phyloP scores from a whole-genome alignment of 2,329 filamentous ascomycete genomes.

The Diplodia corticola region DNA sequence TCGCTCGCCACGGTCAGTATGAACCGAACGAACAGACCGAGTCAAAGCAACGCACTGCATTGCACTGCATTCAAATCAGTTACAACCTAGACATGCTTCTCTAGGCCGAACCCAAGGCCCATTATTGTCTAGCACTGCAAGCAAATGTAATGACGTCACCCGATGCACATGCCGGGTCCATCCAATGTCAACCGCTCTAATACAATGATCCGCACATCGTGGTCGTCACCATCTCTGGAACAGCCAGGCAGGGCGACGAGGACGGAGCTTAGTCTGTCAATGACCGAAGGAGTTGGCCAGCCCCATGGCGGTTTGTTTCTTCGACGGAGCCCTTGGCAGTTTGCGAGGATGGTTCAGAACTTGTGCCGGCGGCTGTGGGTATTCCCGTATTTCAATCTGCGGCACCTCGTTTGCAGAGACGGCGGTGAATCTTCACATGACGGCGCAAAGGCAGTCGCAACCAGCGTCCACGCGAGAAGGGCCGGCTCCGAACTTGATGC shows the following conservation, averaged over 20 bases:
- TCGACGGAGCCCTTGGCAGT: background rate
- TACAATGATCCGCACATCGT: background rate
- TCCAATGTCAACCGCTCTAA: background rate
- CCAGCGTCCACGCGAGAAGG: constrained; percentile 3
- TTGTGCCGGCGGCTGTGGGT: background rate
- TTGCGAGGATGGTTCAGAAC: background rate
- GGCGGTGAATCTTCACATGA: background rate
- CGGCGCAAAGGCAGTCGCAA: background rate
- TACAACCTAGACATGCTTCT: background rate
- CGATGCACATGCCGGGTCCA: background rate
- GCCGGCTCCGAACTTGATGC: constrained; percentile 8
- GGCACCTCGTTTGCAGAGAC: background rate
- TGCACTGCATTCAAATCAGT: background rate
- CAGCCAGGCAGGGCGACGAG: too few species aligned
- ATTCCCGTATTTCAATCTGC: background rate
- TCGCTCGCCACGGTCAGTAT: background rate
- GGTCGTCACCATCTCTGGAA: too few species aligned
- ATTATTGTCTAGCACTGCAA: background rate
- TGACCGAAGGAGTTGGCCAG: background rate
- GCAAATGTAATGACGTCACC: background rate
- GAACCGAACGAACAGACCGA: background rate
- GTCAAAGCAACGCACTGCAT: background rate
- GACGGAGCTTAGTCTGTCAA: background rate
- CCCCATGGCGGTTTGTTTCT: background rate
- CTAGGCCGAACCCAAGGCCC: background rate